Evolutionary conservation across 257 asterid genomes (phyloP), one percentile per base, ranked within the genome.

Genomic region (Solanum pinnatisectum): DNA sequence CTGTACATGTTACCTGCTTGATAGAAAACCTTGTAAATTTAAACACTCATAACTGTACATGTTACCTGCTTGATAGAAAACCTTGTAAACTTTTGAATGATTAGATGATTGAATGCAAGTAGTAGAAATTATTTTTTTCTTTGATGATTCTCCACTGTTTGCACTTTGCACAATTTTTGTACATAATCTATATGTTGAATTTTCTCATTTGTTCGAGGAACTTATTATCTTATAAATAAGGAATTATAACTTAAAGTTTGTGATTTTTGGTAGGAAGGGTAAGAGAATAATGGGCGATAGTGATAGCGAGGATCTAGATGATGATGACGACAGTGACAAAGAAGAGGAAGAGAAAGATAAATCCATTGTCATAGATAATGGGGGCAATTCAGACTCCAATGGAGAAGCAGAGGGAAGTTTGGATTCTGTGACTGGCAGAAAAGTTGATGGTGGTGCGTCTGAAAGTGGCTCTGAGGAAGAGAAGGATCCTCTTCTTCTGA

Each of bases 211-310:
- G 23, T 81, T 49, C 30, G 33, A 16, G 30, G 11, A 81, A 27
- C 65, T 46, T 81, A 10, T 46, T 81, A 30, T 25, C 70, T 46
- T 46, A 5, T 46, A 27, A 30, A 81, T 42, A 81, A 2, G 85
- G 85, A 46, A 16, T 44, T 15, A 46, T 81, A 16, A 81, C 68
- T 79, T 27, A 15, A 16, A 49, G 68, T 25, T 81, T 81, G 68
- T 81, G 70, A 18, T 39, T 70, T 89, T 87, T 88, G 60, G 74
- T 88, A 96, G 99, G 99, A 32, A 88, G 91, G 98, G 99, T 84
- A 96, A 95, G 95, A 92, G 94, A 89, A 92, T 87, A 89, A 12
- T 94, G 83, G 95, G 85, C 23, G 96, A 92, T 25, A 94, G 96
- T 86, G 99, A 96, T 90, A 92, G 96, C 73, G 99, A 96, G 77